These are phyloP conservation scores for Fomes fomentarius DNA, from an alignment of 1,284 basidiomycete species.

Conservation along the genomic window DNA sequence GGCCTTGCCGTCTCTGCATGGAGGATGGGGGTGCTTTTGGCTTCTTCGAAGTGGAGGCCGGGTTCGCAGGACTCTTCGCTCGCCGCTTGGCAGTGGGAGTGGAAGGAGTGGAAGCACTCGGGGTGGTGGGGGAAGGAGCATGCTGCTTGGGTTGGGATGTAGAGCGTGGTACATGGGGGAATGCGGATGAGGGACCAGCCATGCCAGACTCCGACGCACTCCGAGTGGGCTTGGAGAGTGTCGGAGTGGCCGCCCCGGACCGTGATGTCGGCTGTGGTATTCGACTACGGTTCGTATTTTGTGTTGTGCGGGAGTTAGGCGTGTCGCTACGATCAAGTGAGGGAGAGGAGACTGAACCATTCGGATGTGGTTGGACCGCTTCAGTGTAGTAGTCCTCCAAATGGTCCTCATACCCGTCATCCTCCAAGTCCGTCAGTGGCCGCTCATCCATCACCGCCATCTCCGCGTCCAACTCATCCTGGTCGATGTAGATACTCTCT, in stretches of 20 bases:
- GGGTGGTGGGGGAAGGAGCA: constrained; percentile 21
- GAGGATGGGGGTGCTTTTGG: constrained; percentile 37
- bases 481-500: constrained; percentile 68
- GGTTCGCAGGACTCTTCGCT: constrained; percentile 47
- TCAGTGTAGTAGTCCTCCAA: constrained; percentile 28
- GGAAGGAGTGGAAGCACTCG: constrained; percentile 18
- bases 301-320: constrained; percentile 18
- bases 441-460: constrained; percentile 68
- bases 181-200: constrained; percentile 16
- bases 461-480: constrained; percentile 49
- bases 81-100: constrained; percentile 40
- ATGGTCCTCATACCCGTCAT: constrained; percentile 34
- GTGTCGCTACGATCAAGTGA: constrained; percentile 25
- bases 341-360: constrained; percentile 28
- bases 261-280: constrained; percentile 26
- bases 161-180: constrained; percentile 18
- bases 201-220: constrained; percentile 19
- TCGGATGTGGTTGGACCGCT: constrained; percentile 27
- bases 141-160: constrained; percentile 26
- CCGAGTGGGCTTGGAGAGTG: constrained; percentile 19
- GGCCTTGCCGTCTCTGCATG: constrained; percentile 24
- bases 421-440: constrained; percentile 64
- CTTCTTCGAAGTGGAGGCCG: constrained; percentile 42
- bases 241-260: constrained; percentile 19
- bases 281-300: constrained; percentile 22